Percentiles rank a stretch among this genome's conserved stretches.
Conservation (phyloP, 768 basidiomycete genomes). For the Russula sp. region DNA sequence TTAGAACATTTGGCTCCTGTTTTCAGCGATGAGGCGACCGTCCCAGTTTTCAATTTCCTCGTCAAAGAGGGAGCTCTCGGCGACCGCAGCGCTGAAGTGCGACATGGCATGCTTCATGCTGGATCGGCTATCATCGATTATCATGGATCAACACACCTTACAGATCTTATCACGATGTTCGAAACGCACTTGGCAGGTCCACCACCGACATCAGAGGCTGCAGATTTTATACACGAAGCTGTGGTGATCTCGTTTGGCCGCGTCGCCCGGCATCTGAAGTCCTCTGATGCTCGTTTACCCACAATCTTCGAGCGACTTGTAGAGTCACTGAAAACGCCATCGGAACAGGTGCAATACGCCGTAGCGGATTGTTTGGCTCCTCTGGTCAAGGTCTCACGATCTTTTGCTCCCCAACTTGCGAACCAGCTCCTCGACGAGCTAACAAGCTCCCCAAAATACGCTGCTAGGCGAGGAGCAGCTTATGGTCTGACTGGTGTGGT, state of each 20-base stretch:
- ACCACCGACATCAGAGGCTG: constrained; percentile 59
- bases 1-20: constrained; percentile 66
- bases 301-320: constrained; percentile 80
- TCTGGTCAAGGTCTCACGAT: constrained; percentile 67
- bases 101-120: constrained; percentile 83
- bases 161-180: constrained; percentile 75
- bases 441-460: constrained; percentile 80
- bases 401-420: constrained; percentile 59
- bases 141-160: constrained; percentile 70
- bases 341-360: constrained; percentile 94
- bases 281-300: constrained; percentile 73
- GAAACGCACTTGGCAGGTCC: constrained; percentile 63
- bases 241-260: constrained; percentile 94
- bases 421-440: constrained; percentile 76
- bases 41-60: constrained; percentile 78
- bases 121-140: constrained; percentile 78
- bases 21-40: constrained; percentile 60
- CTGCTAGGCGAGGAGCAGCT: constrained; percentile 91
- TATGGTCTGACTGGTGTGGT: constrained; percentile 93
- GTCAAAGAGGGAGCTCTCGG: constrained; percentile 85
- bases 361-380: constrained; percentile 94
- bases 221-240: constrained; percentile 90
- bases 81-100: constrained; percentile 77
- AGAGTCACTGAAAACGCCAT: constrained; percentile 87
- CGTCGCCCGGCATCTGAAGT: constrained; percentile 81